Percentiles rank a stretch among this genome's conserved stretches.
Evolutionary conservation across 169 alveolate genomes (phyloP).

Genomic region (Theileria equi): DNA sequence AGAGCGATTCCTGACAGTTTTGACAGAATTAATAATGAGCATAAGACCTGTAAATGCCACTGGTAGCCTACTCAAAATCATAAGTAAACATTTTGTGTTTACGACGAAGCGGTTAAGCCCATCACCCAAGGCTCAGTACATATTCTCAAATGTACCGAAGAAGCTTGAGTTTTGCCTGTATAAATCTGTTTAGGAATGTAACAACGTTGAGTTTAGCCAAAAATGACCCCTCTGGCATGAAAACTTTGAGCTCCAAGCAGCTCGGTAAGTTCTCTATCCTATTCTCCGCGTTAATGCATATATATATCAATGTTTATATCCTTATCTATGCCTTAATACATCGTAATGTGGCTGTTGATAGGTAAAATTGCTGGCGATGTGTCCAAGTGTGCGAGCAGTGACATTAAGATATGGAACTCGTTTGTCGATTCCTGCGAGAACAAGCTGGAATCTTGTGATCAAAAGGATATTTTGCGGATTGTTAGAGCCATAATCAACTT

Average conservation of each 20-base stretch:
- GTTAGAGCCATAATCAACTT: conserved; percentile 29
- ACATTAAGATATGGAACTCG: conserved; percentile 39
- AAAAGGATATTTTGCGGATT: conserved; percentile 49
- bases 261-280: conserved; percentile 25
- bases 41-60: not conserved
- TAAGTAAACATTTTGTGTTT: conserved; percentile 14
- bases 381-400: conserved; percentile 42
- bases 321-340: not conserved
- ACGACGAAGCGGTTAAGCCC: too few species aligned
- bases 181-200: too few species aligned
- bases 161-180: too few species aligned
- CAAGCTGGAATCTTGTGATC: conserved; percentile 22
- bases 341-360: not conserved
- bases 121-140: too few species aligned
- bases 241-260: conserved; percentile 47
- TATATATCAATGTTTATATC: not conserved
- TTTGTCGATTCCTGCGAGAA: conserved; percentile 24
- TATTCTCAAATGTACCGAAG: too few species aligned
- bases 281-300: not conserved
- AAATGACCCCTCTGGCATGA: conserved; percentile 10
- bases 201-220: conserved; percentile 1
- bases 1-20: not conserved
- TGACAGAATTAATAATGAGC: conserved; percentile 5
- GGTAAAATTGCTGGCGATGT: conserved; percentile 63
- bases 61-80: not conserved